Percentiles rank a stretch among this genome's conserved stretches.
Conservation (phyloP, 148 eudicot genomes). For the Pouteria glomerata region DNA sequence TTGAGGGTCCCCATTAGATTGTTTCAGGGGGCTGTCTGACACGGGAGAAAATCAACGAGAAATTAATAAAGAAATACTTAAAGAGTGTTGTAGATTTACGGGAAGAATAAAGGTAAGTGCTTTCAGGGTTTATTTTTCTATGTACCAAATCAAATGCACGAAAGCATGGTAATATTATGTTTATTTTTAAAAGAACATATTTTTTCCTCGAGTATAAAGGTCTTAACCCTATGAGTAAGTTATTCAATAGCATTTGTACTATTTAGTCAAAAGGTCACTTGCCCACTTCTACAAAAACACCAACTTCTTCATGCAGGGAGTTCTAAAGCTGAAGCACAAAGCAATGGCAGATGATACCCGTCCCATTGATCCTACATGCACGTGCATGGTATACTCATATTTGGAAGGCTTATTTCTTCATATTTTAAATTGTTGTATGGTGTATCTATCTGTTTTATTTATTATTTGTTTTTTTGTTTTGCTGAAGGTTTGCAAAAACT, state of each 20-base stretch:
- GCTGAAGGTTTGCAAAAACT: conserved; percentile 72
- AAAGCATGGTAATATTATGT: background rate
- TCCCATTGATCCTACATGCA: conserved; percentile 74
- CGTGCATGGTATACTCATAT: conserved; percentile 62
- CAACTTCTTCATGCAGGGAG: conserved; percentile 43
- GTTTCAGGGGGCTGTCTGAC: background rate
- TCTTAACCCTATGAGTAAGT: background rate
- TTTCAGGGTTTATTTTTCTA: background rate
- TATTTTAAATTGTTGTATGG: background rate
- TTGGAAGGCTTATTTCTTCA: background rate
- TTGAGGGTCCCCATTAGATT: conserved; percentile 1
- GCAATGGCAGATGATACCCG: conserved; percentile 80
- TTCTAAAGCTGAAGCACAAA: conserved; percentile 63
- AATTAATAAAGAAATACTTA: background rate
- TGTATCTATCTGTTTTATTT: background rate
- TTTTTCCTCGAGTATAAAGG: background rate
- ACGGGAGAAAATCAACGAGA: background rate
- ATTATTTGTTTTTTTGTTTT: background rate
- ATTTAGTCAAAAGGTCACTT: background rate
- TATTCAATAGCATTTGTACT: background rate
- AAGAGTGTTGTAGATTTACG: background rate
- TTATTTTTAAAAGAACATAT: background rate
- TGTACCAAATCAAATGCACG: background rate
- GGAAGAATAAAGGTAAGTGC: background rate
- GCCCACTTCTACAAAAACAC: background rate